Evolutionary conservation across 768 basidiomycete species (phyloP), one percentile per base, ranked within the genome.

Genomic region (Rhizopogon sp.): DNA sequence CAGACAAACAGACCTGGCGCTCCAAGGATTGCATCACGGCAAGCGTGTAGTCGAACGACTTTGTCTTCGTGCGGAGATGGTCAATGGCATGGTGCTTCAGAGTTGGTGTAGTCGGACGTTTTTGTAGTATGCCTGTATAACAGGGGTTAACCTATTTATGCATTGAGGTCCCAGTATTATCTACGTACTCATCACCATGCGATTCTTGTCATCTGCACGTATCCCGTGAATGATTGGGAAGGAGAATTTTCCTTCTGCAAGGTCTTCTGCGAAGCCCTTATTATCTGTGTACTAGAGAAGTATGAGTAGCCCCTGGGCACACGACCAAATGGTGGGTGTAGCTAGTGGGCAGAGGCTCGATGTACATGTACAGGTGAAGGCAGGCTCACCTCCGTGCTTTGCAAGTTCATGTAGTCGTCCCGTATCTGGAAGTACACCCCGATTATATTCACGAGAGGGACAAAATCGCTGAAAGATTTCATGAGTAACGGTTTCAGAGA

Each of bases 381-480:
- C 20, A 50, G 8, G 50, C 74, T 25, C 62, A 93, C 93, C 77
- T 94, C 84, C 16, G 81, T 79, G 46, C 90, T 92, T 64, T 95
- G 87, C 25, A 98, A 73, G 63, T 98, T 98, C 90, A 96, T 93
- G 44, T 94, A 89, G 68, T 98, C 96, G 62, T 98, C 96, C n/a
- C 94, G 75, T 61, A 98, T 95, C 67, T 98, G 96, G 69, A 93
- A 97, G 63, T 85, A 89, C n/a, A 97, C 83, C 2, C 95, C 93
- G 57, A 98, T 88, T 9, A 97, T 80, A 68, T 97, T 97, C 58
- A 96, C 90, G 2, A 98, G 79, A 0, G 94, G 93, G 1, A 96
- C 84, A 60, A 92, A 97, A 69, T 98, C 85, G 9, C 92, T 97
- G 56, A 39, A 39, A 1, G 35, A 31, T 7, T 6, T 17, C 0